Evolutionary conservation across 768 basidiomycete genomes (phyloP), one percentile per base, ranked within the genome.

Genomic region (Mycena galericulata): DNA sequence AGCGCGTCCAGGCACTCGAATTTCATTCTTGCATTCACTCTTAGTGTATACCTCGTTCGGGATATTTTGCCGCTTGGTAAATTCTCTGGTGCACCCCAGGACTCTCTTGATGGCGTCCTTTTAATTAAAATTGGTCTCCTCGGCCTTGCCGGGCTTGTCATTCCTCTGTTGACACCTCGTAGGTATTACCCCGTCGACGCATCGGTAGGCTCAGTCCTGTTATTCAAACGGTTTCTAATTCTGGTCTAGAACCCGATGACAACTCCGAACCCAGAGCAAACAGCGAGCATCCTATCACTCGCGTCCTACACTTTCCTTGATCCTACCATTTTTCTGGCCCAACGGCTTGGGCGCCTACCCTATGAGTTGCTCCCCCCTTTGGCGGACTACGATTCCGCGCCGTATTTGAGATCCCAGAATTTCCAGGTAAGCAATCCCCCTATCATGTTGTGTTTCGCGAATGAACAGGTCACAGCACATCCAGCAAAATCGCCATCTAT

Each of bases 21-120:
- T 45, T 20, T 74, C 36, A 53, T 82, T 5, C 72, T 82, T 11
- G 34, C 81, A 38, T 81, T 65, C 60, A 78, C 72, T 67, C 79
- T 70, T 80, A 67, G 63, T 1, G 80, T 89, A 2, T 92, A 87
- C 74, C 72, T 78, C 24, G 88, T 88, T 73, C 84, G 89, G 34
- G 85, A 88, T 71, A 56, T 92, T 6, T 89, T 84, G 79, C 90
- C 91, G 12, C 75, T 92, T 7, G 80, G 83, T 18, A 90, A 86
- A 5, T 87, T 78, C 74, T 78, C 79, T 4, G 73, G 83, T 20
- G 26, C 51, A 5, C 87, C 89, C 1, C 67, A 77, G 20, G 90
- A 91, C 70, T 75, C 71, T 4, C 71, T 70, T 0, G 83, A 86
- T 66, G 85, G 87, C 11, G 65, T 65, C 40, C 46, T 85, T 12